Evolutionary conservation across 805 yeast genomes (phyloP).

Genomic region (Blastobotrys chiropterorum): DNA sequence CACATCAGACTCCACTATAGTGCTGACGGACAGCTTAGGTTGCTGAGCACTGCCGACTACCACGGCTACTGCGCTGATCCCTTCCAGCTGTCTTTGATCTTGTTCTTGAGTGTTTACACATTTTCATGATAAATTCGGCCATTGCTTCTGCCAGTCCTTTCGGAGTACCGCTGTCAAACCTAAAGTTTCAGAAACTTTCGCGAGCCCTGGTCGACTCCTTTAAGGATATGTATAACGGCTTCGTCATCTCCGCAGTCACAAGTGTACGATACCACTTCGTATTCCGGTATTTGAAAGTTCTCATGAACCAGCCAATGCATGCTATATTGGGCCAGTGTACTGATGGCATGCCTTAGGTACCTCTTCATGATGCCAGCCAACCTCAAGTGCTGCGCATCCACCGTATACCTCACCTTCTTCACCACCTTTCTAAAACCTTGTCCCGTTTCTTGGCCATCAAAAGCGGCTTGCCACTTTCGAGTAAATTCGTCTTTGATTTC

Average conservation of each 20-base stretch:
- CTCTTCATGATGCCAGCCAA: neutral
- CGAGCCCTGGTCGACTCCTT: neutral
- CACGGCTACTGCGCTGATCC: neutral
- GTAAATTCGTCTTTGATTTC: neutral
- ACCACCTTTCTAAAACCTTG: neutral
- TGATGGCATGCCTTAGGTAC: neutral
- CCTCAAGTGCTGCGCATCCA: neutral
- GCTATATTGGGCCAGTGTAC: neutral
- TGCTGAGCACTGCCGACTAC: neutral
- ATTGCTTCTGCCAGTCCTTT: neutral
- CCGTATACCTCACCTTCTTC: neutral
- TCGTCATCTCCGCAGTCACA: neutral
- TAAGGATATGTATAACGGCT: neutral
- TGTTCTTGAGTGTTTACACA: neutral
- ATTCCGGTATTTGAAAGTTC: neutral
- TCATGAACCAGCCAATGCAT: neutral
- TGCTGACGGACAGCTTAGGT: neutral
- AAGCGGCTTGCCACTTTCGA: neutral
- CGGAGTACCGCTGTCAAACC: neutral
- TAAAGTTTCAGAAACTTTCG: neutral
- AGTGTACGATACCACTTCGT: neutral
- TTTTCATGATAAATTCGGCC: neutral
- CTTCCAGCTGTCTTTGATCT: neutral
- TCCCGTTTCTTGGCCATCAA: neutral
- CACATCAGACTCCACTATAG: neutral